Percentiles rank a stretch among this genome's conserved stretches.
These are phyloP conservation scores for Brassica rapa DNA, from an alignment of 345 rosid genomes.

Conservation along the genomic window DNA sequence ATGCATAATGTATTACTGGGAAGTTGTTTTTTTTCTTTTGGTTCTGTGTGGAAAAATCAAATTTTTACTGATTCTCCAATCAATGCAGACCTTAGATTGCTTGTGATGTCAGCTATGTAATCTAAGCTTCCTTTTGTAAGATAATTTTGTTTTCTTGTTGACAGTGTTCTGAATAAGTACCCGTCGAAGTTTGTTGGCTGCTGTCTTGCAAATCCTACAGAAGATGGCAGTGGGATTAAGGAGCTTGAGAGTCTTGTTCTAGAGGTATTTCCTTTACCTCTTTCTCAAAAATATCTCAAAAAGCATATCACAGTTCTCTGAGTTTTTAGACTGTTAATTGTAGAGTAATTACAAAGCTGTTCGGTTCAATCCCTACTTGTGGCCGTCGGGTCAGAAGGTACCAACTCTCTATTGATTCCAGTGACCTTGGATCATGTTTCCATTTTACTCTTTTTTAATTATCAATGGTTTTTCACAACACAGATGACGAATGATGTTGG, in stretches of 20 bases:
- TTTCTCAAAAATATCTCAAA: not conserved
- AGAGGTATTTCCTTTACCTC: constrained; percentile 49
- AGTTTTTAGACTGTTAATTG: constrained; percentile 32
- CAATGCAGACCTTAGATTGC: too few relatives aligned
- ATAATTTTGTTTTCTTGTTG: constrained; percentile 13
- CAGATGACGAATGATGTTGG: constrained; percentile 93
- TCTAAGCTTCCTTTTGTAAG: too few relatives aligned
- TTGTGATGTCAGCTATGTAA: constrained; percentile 3
- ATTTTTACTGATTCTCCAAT: constrained; percentile 13
- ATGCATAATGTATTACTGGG: too few relatives aligned
- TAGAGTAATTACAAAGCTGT: constrained; percentile 95
- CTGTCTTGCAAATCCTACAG: constrained; percentile 95
- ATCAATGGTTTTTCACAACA: too few relatives aligned
- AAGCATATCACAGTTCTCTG: constrained; percentile 23
- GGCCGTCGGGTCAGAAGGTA: constrained; percentile 91
- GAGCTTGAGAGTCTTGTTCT: constrained; percentile 75
- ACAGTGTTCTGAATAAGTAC: constrained; percentile 70
- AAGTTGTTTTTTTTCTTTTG: too few relatives aligned
- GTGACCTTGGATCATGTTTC: constrained; percentile 13
- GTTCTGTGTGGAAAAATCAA: too few relatives aligned
- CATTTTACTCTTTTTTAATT: not conserved
- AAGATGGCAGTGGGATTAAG: constrained; percentile 74
- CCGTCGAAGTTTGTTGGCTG: constrained; percentile 87
- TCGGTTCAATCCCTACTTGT: constrained; percentile 90
- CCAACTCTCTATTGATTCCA: constrained; percentile 21